Base-by-base conservation (phyloP, 2,329 filamentous ascomycete species). In the Exophiala bonariae region DNA sequence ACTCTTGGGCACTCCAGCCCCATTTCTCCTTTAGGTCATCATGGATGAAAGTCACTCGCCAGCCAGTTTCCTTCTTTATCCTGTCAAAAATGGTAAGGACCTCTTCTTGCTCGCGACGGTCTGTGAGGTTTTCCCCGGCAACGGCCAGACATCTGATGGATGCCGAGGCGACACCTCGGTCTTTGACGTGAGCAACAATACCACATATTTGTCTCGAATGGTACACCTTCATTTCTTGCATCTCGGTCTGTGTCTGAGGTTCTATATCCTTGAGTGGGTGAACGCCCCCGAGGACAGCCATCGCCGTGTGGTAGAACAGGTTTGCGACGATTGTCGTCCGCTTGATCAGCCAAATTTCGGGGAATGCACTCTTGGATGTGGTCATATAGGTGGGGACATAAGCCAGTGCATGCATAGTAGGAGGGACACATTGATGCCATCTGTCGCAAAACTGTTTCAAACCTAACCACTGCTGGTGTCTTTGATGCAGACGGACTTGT, bases 291-390 rank as follows among this genome's bases (percentile, higher is more conserved):
- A 96, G 78, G 26, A 96, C 71, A 54, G 87, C 86, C 69, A 92
- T 85, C 17, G 87, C 84, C 0, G 88, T 93, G 63, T 96, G 91
- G 63, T 95, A 96, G 65, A 96, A 90, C 7, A 96, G 75, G 37
- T 89, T 82, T 3, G 87, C 89, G 19, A 95, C 80, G 23, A 93
- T 84, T 3, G 89, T 87, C 3, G 87, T 80, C 47, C 87, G 81
- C 67, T 93, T 93, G 59, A 92, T 83, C 41, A 95, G 87, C 86
- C 90, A 96, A 31, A 96, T 80, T 63, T 93, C 86, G 0, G 92
- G 91, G 60, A 96, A 96, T 1, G 80, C 71, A 2, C 89, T 95
- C 56, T 84, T 85, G 1, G 80, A 79, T 22, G 73, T 76, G 0
- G 83, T 84, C 58, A 87, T 81, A 49, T 80, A 79, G 1, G 86